Evolutionary conservation across 1,139 yeast species (phyloP), one percentile per base, ranked within the genome.

Genomic region (Lizanozyma gosingica): DNA sequence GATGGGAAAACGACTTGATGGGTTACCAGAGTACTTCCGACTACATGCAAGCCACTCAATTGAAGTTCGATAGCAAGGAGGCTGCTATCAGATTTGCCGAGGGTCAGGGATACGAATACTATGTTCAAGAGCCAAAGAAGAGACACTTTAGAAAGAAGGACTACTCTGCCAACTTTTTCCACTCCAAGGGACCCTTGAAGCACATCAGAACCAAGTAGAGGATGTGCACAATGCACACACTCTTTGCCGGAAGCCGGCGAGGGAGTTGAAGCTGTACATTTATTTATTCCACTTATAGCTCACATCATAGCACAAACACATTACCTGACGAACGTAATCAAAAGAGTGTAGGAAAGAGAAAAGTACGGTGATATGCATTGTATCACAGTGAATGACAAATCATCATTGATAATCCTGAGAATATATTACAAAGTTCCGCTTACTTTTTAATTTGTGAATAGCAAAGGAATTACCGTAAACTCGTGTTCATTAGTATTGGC

Each of bases 1-100:
- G 94, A 57, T 86, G 95, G 95, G 95, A 85, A 59, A 85, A 86
- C 61, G 94, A 85, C 55, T 68, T 85, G 55, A 86, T 85, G 64
- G 95, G 95, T 15, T 86, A 84, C 69, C 90, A 85, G 53, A 76
- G 86, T 33, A 70, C 85, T 37, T 78, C 85, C 29, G 95, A 86
- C 60, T 81, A 78, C 62, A 82, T 86, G 94, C 95, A 85, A 66
- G 88, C 84, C 18, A 81, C 92, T n/a, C 75, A 73, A 54, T 63
- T 86, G 71, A 79, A 79, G 59, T 86, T 86, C 56, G 83, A 79
- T 53, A 69, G 80, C 41, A 80, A 78, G 63, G 94, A 85, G 39
- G 76, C 85, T 33, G 95, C 95, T 33, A 67, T 84, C 43, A 73
- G 74, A 45, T 86, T 86, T 61, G 94, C 95, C 15, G 77, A 79